phyloP scores from a whole-genome alignment of 2,329 filamentous ascomycete genomes.

The Xylariaceae sp. region DNA sequence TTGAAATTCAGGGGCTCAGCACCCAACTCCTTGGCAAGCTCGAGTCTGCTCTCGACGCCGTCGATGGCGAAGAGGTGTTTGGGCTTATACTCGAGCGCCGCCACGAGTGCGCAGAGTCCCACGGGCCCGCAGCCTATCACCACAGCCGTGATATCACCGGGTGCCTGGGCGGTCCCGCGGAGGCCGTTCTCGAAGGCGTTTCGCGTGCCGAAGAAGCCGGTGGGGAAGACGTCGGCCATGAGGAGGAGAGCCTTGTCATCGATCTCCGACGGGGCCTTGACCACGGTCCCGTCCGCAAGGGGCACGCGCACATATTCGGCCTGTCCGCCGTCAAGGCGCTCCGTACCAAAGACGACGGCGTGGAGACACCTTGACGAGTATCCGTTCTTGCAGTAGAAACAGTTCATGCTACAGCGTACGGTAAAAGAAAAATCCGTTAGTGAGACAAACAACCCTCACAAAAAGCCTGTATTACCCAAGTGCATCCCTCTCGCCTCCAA shows the following conservation, averaged over 20 bases:
- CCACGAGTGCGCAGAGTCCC: slow-evolving; percentile 76
- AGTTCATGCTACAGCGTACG: slow-evolving; percentile 47
- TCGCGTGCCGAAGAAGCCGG: slow-evolving; percentile 74
- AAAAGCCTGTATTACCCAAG: no score
- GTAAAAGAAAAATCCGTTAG: no score
- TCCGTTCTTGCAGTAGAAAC: slow-evolving; percentile 78
- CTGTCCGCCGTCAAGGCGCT: slow-evolving; percentile 68
- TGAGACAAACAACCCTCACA: no score
- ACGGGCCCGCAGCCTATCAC: slow-evolving; percentile 82
- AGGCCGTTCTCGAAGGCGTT: slow-evolving; percentile 71
- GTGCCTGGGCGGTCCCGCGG: slow-evolving; percentile 47
- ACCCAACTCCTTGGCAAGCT: slow-evolving; percentile 66
- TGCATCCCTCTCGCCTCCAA: no score
- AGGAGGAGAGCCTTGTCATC: slow-evolving; percentile 71
- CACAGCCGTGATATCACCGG: slow-evolving; percentile 64
- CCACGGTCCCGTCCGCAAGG: slow-evolving; percentile 72
- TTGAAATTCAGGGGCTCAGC: slow-evolving; percentile 80
- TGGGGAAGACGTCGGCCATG: slow-evolving; percentile 92
- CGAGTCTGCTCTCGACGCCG: slow-evolving; percentile 67
- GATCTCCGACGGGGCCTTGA: slow-evolving; percentile 64
- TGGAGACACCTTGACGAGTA: slow-evolving; percentile 73
- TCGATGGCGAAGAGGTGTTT: slow-evolving; percentile 75
- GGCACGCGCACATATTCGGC: slow-evolving; percentile 80
- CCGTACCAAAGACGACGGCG: slow-evolving; percentile 63
- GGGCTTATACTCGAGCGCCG: slow-evolving; percentile 69